Evolutionary conservation across 31 red algal species (phyloP).

Genomic region (Bonnemaisonia californica): DNA sequence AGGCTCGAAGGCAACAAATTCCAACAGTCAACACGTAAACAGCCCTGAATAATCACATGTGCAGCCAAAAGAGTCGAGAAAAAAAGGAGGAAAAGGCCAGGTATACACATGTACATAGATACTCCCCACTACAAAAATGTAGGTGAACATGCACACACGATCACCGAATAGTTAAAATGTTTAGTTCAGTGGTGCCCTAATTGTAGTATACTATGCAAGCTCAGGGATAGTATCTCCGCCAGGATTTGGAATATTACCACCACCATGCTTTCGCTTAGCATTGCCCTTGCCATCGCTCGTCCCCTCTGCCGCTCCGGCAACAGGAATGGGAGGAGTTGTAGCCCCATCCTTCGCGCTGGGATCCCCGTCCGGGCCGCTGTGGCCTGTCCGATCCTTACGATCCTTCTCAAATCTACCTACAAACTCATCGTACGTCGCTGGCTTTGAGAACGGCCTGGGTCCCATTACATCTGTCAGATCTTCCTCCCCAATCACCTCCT

Average conservation of each 20-base stretch:
- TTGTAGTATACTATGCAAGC: not conserved
- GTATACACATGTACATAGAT: too few species aligned
- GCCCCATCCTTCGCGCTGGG: conserved; percentile 10
- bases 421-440: conserved; percentile 89
- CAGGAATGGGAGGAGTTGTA: conserved; percentile 39
- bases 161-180: conserved; percentile 1
- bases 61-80: too few species aligned
- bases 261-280: conserved; percentile 16
- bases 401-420: conserved; percentile 86
- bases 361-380: conserved; percentile 17
- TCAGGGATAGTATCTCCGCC: conserved; percentile 22
- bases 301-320: conserved; percentile 13
- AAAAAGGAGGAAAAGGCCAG: too few species aligned
- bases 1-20: too few species aligned
- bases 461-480: conserved; percentile 89
- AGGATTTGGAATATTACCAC: conserved; percentile 2
- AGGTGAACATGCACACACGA: too few species aligned
- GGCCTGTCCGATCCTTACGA: conserved; percentile 63
- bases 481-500: conserved; percentile 90
- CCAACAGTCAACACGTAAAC: too few species aligned
- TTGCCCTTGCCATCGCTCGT: not conserved
- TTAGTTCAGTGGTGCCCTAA: not conserved
- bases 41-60: too few species aligned
- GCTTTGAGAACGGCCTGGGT: conserved; percentile 70
- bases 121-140: too few species aligned